These are phyloP conservation scores for Borealophlyctis nickersoniae DNA, from an alignment of 192 early-diverging fungal species.

Conservation along the genomic window DNA sequence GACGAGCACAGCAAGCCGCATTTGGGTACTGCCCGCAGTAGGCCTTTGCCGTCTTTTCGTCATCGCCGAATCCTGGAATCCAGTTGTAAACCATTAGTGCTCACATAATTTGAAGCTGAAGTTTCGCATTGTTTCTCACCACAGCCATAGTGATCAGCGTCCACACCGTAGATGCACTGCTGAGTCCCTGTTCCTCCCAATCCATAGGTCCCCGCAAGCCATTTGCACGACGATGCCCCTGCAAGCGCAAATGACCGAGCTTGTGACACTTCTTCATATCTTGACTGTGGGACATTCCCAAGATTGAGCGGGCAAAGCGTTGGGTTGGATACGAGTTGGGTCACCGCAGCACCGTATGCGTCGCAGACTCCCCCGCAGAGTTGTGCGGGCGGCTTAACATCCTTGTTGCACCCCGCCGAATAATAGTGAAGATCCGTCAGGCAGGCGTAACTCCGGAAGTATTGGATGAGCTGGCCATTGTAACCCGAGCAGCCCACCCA, in stretches of 20 bases:
- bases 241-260: constrained; percentile 14
- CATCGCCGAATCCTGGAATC: constrained; percentile 31
- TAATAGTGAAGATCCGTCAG: constrained; percentile 42
- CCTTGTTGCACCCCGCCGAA: constrained; percentile 41
- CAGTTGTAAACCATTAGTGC: too few species aligned
- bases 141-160: constrained; percentile 28
- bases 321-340: constrained; percentile 22
- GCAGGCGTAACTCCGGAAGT: constrained; percentile 44
- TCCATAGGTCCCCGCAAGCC: constrained; percentile 4
- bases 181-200: not conserved
- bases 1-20: constrained; percentile 25
- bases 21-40: constrained; percentile 33
- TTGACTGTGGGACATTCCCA: not conserved
- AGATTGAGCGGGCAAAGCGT: constrained; percentile 27
- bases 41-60: constrained; percentile 22
- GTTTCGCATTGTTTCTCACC: too few species aligned
- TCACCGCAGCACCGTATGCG: constrained; percentile 33
- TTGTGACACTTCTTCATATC: constrained; percentile 15
- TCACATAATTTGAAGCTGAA: too few species aligned
- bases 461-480: constrained; percentile 45
- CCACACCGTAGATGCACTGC: constrained; percentile 26
- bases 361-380: constrained; percentile 37
- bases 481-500: constrained; percentile 43
- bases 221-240: constrained; percentile 21
- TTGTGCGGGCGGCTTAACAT: constrained; percentile 2